phyloP scores from a whole-genome alignment of 2,329 filamentous ascomycete genomes.

The Tolypocladium sp. region DNA sequence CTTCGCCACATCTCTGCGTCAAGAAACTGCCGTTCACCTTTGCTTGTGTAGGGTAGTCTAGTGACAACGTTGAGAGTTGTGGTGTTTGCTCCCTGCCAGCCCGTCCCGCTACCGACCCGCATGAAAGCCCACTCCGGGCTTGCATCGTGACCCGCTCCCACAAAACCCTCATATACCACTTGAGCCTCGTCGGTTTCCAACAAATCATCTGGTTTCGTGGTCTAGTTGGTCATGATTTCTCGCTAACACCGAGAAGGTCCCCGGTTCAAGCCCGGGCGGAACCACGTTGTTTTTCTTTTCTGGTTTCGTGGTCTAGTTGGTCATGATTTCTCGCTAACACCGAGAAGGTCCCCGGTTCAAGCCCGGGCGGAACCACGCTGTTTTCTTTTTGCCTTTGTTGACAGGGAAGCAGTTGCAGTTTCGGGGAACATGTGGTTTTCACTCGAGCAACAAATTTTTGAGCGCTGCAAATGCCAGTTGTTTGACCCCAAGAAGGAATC shows the following conservation, averaged over 20 bases:
- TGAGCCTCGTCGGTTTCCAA: neutral
- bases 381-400: constrained; percentile 5
- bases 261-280: constrained; percentile 28
- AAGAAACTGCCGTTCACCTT: neutral
- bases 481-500: too few species aligned
- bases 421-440: neutral
- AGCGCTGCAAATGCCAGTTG: too few species aligned
- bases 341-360: constrained; percentile 29
- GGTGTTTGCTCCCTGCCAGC: neutral
- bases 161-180: neutral
- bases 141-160: neutral
- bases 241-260: constrained; percentile 29
- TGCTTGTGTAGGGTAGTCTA: neutral
- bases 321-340: too few species aligned
- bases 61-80: neutral
- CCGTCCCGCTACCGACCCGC: neutral
- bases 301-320: too few species aligned
- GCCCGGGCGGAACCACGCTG: constrained; percentile 25
- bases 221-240: constrained; percentile 30
- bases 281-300: too few species aligned
- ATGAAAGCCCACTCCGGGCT: neutral
- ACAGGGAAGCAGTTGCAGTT: neutral
- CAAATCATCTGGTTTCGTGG: constrained; percentile 19
- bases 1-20: neutral
- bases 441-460: too few species aligned